Evolutionary conservation across 306 rosid genomes (phyloP).

Genomic region (Ziziphus jujuba): DNA sequence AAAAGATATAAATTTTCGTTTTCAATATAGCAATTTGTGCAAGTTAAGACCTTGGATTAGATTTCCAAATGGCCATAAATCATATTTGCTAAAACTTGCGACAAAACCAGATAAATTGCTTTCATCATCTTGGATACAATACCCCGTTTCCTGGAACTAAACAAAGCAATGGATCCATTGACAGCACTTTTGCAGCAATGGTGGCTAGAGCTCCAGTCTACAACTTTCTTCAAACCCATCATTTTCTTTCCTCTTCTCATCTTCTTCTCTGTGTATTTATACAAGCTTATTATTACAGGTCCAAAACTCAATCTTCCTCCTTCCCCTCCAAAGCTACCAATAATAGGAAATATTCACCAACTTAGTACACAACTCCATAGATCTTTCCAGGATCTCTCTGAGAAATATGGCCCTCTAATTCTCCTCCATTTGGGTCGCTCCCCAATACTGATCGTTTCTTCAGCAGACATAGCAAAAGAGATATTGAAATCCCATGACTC

Average conservation of each 20-base stretch:
- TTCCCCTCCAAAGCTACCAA: constrained; percentile 6
- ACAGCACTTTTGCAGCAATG: not conserved
- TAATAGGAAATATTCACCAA: constrained; percentile 28
- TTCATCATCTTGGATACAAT: no score
- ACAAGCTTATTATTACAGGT: not conserved
- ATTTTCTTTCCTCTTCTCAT: constrained; percentile 5
- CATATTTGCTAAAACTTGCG: no score
- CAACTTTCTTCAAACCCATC: constrained; percentile 1
- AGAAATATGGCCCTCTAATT: constrained; percentile 15
- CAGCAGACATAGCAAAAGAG: not conserved
- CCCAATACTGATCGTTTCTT: constrained; percentile 8
- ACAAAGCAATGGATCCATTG: not conserved
- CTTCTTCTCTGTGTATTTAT: not conserved
- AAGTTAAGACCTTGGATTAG: no score
- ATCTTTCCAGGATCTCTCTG: constrained; percentile 1
- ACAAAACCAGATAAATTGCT: no score
- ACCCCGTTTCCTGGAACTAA: no score
- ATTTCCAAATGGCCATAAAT: no score
- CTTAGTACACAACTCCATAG: constrained; percentile 10
- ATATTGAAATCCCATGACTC: constrained; percentile 4
- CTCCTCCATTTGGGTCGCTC: constrained; percentile 11
- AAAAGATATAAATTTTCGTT: no score
- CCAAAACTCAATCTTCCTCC: constrained; percentile 13
- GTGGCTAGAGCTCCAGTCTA: not conserved
- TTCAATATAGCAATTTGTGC: no score